A percentile compares a stretch with the other conserved stretches of the same genome.
Evolutionary conservation across 352 stramenopile species (phyloP).

Genomic region (Globisporangium nodosum): DNA sequence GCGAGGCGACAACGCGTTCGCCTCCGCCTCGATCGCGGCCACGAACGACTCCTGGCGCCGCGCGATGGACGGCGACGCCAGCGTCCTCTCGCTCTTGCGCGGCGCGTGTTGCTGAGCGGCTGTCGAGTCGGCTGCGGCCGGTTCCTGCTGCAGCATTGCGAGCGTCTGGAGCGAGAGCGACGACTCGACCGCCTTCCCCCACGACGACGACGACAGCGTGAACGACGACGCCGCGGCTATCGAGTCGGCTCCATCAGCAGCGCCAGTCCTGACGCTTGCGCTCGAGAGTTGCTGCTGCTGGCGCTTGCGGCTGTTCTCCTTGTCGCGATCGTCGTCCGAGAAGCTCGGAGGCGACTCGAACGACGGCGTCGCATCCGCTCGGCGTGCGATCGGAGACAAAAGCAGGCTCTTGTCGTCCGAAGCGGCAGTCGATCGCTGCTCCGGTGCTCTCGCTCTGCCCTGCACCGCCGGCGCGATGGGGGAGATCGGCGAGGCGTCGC

Average conservation of each 20-base stretch:
- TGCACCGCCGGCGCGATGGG: constrained; percentile 4
- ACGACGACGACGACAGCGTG: constrained; percentile 6
- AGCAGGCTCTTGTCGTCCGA: not conserved
- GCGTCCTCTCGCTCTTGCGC: no score
- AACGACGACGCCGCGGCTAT: not conserved
- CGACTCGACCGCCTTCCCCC: constrained; percentile 6
- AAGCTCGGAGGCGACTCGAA: constrained; percentile 17
- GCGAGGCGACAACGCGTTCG: not conserved
- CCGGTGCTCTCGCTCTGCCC: not conserved
- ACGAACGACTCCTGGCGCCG: constrained; percentile 44
- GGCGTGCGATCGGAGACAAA: not conserved
- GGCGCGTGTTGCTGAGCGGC: not conserved
- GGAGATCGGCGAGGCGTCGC: constrained; percentile 45
- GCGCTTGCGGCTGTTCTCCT: constrained; percentile 20
- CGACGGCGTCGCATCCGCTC: constrained; percentile 7
- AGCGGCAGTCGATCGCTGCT: not conserved
- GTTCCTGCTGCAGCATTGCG: constrained; percentile 12
- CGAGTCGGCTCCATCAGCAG: no score
- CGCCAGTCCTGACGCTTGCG: not conserved
- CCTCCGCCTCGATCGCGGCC: constrained; percentile 46
- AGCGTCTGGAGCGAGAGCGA: constrained; percentile 18
- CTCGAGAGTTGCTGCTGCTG: not conserved
- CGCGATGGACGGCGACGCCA: constrained; percentile 19
- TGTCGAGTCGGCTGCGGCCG: not conserved
- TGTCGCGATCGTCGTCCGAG: constrained; percentile 18